phyloP scores from a whole-genome alignment of 1,284 basidiomycete genomes.

The Singerocomus inundabilis region DNA sequence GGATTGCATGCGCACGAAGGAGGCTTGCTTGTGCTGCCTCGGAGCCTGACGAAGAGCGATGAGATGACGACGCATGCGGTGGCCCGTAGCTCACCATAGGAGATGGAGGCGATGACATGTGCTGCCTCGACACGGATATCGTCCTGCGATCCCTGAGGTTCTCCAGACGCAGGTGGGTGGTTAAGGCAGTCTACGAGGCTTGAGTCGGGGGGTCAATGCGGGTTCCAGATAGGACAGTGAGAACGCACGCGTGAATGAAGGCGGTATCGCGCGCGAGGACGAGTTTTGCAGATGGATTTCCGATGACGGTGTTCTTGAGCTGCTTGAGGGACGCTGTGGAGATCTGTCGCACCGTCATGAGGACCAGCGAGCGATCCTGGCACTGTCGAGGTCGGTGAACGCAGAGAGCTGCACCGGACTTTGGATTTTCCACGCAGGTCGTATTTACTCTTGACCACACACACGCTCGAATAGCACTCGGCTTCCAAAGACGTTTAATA shows the following conservation, averaged over 20 bases:
- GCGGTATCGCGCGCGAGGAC: constrained; percentile 50
- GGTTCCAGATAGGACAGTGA: background rate
- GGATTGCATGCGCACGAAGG: constrained; percentile 52
- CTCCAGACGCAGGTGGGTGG: constrained; percentile 36
- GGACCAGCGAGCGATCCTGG: too few relatives aligned
- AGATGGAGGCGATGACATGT: constrained; percentile 68
- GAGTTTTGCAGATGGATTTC: constrained; percentile 68
- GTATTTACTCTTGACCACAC: too few relatives aligned
- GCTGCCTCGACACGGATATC: constrained; percentile 68
- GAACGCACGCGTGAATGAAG: constrained; percentile 53
- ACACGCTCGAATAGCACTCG: too few relatives aligned
- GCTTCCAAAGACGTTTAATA: too few relatives aligned
- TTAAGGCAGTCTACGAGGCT: constrained; percentile 61
- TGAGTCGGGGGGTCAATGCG: constrained; percentile 5
- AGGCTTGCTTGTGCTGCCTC: constrained; percentile 57
- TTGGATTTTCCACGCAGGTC: background rate
- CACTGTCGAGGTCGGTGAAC: too few relatives aligned
- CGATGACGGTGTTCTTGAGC: constrained; percentile 71
- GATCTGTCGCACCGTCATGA: constrained; percentile 41
- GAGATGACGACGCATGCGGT: background rate
- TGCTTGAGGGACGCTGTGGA: constrained; percentile 50
- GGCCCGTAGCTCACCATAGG: constrained; percentile 46
- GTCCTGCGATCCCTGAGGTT: constrained; percentile 39
- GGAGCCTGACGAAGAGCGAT: constrained; percentile 43
- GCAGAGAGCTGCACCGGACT: background rate